These are phyloP conservation scores for Eucalyptus fibrosa DNA, from an alignment of 345 rosid species.

Conservation along the genomic window DNA sequence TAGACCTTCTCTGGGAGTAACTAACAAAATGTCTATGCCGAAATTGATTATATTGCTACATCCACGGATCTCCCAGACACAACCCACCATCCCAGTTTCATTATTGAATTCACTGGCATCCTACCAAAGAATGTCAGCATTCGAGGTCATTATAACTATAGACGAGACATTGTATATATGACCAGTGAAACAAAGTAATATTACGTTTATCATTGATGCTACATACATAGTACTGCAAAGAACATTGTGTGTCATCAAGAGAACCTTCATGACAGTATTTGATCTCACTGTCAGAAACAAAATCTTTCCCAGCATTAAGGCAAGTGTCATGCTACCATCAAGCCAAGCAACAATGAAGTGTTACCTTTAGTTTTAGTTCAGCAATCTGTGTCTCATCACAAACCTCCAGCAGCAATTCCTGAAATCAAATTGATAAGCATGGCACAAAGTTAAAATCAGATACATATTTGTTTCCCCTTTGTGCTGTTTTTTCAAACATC, in stretches of 20 bases:
- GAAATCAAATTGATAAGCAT: not conserved
- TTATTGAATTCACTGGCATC: not conserved
- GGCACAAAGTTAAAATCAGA: not conserved
- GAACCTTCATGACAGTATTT: not conserved
- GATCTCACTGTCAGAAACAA: not conserved
- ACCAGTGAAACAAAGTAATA: not conserved
- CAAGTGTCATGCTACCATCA: not conserved
- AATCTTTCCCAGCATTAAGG: not conserved
- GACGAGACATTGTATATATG: not conserved
- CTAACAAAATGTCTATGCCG: not conserved
- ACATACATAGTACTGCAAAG: not conserved
- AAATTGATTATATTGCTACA: not conserved
- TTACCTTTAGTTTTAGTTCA: conserved; percentile 84
- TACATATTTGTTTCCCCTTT: not conserved
- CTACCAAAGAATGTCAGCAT: not conserved
- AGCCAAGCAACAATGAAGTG: not conserved
- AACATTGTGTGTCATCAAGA: not conserved
- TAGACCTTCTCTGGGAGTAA: not conserved
- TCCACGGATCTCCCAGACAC: not conserved
- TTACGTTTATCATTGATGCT: not conserved
- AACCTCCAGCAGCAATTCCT: conserved; percentile 78
- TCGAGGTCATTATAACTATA: not conserved
- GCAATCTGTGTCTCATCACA: conserved; percentile 96
- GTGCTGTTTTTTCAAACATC: not conserved
- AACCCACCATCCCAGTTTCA: not conserved